Percentiles rank a stretch among this genome's conserved stretches.
phyloP scores from a whole-genome alignment of 495 filamentous ascomycete genomes.

The Neurospora tetrasperma region DNA sequence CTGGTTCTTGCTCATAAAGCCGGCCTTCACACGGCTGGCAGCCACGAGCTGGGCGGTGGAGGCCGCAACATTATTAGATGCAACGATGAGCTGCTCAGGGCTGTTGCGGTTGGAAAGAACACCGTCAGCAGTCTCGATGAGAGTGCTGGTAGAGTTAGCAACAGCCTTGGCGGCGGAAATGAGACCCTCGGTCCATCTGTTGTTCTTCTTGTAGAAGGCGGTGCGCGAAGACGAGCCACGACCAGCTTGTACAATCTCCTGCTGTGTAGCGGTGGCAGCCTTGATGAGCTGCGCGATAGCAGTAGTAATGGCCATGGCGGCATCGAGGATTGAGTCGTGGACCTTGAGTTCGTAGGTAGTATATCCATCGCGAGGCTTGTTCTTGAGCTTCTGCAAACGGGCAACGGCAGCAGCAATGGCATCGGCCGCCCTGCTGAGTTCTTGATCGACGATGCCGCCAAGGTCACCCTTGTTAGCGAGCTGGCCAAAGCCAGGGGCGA shows the following conservation, averaged over 20 bases:
- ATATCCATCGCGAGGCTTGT: conserved; percentile 87
- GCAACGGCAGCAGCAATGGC: conserved; percentile 88
- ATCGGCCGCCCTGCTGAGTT: conserved; percentile 87
- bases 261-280: conserved; percentile 85
- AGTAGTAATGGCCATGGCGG: conserved; percentile 90
- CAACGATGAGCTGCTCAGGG: conserved; percentile 94
- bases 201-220: conserved; percentile 99
- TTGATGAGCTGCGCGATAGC: conserved; percentile 94
- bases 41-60: conserved; percentile 94
- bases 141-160: conserved; percentile 77
- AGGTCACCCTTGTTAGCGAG: conserved; percentile 75
- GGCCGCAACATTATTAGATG: conserved; percentile 91
- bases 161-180: conserved; percentile 97
- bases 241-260: conserved; percentile 95
- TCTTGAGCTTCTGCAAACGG: conserved; percentile 79
- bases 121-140: conserved; percentile 96
- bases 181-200: conserved; percentile 92
- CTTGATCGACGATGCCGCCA: conserved; percentile 85
- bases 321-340: conserved; percentile 88
- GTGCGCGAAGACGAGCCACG: conserved; percentile 77
- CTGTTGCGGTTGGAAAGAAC: conserved; percentile 86
- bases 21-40: conserved; percentile 90
- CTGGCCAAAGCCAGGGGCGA: conserved; percentile 75
- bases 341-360: conserved; percentile 94
- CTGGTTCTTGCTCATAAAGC: conserved; percentile 93